phyloP scores from a whole-genome alignment of 169 alveolate species.

The Plasmodium gonderi region DNA sequence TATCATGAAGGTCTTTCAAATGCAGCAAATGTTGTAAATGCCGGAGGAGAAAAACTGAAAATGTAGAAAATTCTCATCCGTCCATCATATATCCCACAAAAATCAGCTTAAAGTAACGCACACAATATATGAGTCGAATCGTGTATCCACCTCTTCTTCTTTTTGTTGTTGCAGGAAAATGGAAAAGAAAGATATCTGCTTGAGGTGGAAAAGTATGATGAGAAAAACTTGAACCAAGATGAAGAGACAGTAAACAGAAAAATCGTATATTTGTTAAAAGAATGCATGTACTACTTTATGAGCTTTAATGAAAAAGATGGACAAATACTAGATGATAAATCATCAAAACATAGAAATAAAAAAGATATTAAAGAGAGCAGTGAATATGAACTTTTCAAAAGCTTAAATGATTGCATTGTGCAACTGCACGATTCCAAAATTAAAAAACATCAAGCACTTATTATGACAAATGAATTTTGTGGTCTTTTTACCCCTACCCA shows the following conservation, averaged over 20 bases:
- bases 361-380: constrained; percentile 54
- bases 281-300: constrained; percentile 68
- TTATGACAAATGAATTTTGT: constrained; percentile 67
- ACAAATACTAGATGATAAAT: constrained; percentile 21
- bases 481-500: constrained; percentile 55
- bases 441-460: constrained; percentile 51
- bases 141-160: neutral
- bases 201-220: constrained; percentile 41
- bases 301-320: constrained; percentile 67
- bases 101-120: too few relatives aligned
- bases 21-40: too few relatives aligned
- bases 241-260: constrained; percentile 38
- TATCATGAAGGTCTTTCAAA: too few relatives aligned
- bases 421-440: constrained; percentile 54
- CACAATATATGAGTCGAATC: too few relatives aligned
- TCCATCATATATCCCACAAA: too few relatives aligned
- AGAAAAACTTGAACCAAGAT: constrained; percentile 12
- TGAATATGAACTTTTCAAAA: constrained; percentile 60
- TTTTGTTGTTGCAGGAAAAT: neutral
- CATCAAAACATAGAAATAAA: neutral
- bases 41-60: neutral
- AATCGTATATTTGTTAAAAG: constrained; percentile 51
- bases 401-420: constrained; percentile 62
- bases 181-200: constrained; percentile 14
- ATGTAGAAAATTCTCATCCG: too few relatives aligned